A percentile compares a stretch with the other conserved stretches of the same genome.
Evolutionary conservation across 257 asterid species (phyloP).

Genomic region (Solanum rostratum): DNA sequence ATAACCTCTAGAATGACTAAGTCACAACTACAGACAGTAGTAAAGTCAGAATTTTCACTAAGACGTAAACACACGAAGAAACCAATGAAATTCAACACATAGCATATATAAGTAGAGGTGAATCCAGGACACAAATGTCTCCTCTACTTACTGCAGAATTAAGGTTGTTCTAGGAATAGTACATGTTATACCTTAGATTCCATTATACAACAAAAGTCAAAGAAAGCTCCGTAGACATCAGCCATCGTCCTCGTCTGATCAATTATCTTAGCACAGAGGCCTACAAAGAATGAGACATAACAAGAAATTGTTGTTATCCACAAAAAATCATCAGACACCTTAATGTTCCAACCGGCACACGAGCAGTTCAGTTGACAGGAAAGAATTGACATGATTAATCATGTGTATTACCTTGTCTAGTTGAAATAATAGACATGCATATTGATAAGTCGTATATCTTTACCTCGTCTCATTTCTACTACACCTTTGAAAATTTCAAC

Average conservation of each 20-base stretch:
- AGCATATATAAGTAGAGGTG: not conserved
- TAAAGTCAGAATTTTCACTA: not conserved
- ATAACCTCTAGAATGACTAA: not conserved
- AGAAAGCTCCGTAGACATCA: constrained; percentile 86
- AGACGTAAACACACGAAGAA: not conserved
- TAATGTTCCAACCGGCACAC: not conserved
- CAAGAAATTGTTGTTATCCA: not conserved
- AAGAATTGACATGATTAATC: not conserved
- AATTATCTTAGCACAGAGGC: constrained; percentile 80
- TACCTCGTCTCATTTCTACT: constrained; percentile 96
- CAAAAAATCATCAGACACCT: not conserved
- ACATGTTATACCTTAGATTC: constrained; percentile 48
- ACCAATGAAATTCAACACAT: not conserved
- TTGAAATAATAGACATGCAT: not conserved
- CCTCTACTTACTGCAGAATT: not conserved
- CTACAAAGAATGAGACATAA: constrained; percentile 13
- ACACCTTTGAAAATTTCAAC: constrained; percentile 79
- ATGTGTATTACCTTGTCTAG: not conserved
- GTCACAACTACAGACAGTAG: not conserved
- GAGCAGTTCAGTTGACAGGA: not conserved
- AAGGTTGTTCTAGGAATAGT: not conserved
- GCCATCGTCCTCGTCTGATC: constrained; percentile 61
- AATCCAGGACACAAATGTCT: not conserved
- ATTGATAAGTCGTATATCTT: not conserved
- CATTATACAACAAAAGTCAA: constrained; percentile 68